Conservation (phyloP, 2,329 filamentous ascomycete genomes). For the Aspergillus sp. region DNA sequence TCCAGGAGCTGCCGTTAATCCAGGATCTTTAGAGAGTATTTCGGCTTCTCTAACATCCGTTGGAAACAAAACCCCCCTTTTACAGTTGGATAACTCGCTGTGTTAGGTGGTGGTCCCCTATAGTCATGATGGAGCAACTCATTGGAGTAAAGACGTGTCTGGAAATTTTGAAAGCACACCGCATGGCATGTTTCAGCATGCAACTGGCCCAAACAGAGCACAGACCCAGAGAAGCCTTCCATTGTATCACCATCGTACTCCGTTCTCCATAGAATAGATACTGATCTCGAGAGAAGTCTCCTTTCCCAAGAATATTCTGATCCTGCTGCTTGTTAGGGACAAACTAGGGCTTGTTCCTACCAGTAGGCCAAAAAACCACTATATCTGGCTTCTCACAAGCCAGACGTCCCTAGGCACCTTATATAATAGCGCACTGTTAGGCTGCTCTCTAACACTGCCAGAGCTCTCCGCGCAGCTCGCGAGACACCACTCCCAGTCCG, state of each 20-base stretch:
- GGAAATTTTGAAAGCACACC: slow-evolving; percentile 9
- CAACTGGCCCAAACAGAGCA: slow-evolving; percentile 8
- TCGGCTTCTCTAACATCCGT: not conserved
- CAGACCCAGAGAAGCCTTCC: slow-evolving; percentile 8
- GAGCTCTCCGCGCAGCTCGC: slow-evolving; percentile 4
- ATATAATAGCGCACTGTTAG: too few species aligned
- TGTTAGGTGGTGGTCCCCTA: not conserved
- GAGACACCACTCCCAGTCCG: slow-evolving; percentile 1
- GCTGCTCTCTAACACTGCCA: too few species aligned
- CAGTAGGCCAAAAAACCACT: too few species aligned
- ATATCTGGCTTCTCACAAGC: too few species aligned
- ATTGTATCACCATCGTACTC: slow-evolving; percentile 7
- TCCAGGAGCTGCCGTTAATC: too few species aligned
- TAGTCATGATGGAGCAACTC: not conserved
- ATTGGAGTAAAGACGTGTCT: slow-evolving; percentile 5
- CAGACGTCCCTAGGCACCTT: too few species aligned
- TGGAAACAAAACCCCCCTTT: not conserved
- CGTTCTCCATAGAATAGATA: slow-evolving; percentile 9
- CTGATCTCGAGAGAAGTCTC: slow-evolving; percentile 6
- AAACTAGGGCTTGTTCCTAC: too few species aligned
- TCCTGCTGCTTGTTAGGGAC: slow-evolving; percentile 3
- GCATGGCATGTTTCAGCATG: slow-evolving; percentile 7
- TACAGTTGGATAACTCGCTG: not conserved
- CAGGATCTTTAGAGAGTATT: not conserved
- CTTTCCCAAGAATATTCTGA: slow-evolving; percentile 9